phyloP scores from a whole-genome alignment of 2,329 filamentous ascomycete species.

The Diplodia mutila region DNA sequence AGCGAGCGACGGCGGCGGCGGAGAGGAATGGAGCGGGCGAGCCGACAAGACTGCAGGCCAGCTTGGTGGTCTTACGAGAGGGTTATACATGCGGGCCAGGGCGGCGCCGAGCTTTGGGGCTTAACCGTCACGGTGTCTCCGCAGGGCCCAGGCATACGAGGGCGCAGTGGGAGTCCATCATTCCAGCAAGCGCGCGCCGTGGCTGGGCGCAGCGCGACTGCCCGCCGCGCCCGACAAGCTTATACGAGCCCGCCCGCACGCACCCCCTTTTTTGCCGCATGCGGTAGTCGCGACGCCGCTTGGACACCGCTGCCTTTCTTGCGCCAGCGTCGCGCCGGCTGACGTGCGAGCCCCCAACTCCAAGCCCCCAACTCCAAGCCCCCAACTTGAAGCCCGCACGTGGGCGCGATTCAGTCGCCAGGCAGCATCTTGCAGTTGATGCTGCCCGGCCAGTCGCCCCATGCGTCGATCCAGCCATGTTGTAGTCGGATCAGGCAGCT shows the following conservation, averaged over 20 bases:
- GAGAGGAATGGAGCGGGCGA: neutral
- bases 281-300: constrained; percentile 1
- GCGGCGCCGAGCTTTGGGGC: neutral
- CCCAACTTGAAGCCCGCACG: no score
- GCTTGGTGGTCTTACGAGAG: neutral
- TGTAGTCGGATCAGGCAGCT: neutral
- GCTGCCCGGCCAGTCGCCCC: neutral
- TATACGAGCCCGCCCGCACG: constrained; percentile 8
- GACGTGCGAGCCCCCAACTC: constrained; percentile 4
- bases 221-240: constrained; percentile 8
- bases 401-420: neutral
- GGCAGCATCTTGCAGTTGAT: neutral
- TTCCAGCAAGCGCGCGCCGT: constrained; percentile 10
- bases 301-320: neutral
- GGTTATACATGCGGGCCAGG: neutral
- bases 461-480: neutral
- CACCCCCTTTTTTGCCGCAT: constrained; percentile 14
- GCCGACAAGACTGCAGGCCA: neutral
- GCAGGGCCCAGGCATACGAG: constrained; percentile 21
- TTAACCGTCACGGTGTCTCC: constrained; percentile 5
- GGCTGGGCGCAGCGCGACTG: constrained; percentile 1
- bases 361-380: no score
- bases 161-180: neutral
- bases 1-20: neutral
- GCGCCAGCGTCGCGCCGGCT: neutral